phyloP scores from a whole-genome alignment of 164 flowering plant species.

The Aristolochia fimbriata region DNA sequence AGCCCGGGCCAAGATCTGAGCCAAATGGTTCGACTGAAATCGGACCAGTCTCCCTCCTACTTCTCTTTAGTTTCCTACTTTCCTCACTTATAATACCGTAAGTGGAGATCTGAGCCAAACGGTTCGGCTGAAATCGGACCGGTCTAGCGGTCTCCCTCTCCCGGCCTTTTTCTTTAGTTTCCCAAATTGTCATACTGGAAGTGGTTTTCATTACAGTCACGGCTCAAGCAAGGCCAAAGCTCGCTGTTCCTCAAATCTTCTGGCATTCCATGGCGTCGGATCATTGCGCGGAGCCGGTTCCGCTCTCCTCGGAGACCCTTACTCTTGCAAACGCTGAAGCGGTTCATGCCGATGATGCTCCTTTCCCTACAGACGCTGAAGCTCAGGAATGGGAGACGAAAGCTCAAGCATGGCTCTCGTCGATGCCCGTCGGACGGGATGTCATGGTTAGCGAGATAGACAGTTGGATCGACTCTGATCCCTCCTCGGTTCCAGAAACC shows the following conservation, averaged over 20 bases:
- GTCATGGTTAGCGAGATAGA: conserved; percentile 37
- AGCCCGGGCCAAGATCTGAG: too few species aligned
- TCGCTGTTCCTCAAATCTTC: too few species aligned
- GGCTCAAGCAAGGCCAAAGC: too few species aligned
- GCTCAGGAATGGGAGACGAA: conserved; percentile 39
- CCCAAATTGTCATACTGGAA: background rate
- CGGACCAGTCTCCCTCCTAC: too few species aligned
- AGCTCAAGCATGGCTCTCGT: conserved; percentile 45
- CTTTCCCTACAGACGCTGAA: background rate
- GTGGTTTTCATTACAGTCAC: background rate
- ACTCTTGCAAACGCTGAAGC: too few species aligned
- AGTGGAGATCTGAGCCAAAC: too few species aligned
- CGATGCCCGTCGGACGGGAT: conserved; percentile 35
- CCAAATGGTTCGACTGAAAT: too few species aligned
- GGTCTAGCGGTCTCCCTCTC: background rate
- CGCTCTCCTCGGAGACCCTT: background rate
- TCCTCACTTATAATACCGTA: too few species aligned
- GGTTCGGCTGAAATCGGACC: background rate
- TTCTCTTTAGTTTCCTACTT: too few species aligned
- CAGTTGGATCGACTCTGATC: conserved; percentile 44
- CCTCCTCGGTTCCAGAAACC: conserved; percentile 27
- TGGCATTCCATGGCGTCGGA: background rate
- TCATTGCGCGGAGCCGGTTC: background rate
- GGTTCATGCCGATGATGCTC: background rate
- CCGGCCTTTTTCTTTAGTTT: background rate